phyloP scores from a whole-genome alignment of 108 stramenopile species.

The Cyclotella baltica region DNA sequence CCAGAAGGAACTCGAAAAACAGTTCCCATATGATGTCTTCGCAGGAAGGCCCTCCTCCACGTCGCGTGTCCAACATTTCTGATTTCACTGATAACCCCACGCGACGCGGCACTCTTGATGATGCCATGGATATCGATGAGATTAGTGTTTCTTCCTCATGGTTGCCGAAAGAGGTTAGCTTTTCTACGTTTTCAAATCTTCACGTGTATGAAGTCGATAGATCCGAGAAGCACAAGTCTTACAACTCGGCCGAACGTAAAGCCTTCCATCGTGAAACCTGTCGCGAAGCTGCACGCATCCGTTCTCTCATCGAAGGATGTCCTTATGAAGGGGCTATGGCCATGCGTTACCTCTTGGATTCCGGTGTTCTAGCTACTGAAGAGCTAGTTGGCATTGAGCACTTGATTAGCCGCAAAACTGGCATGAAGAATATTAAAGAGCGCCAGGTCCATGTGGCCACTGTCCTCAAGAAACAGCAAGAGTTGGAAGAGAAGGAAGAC shows the following conservation, averaged over 20 bases:
- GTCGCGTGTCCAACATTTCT: constrained; percentile 2
- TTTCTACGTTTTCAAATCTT: constrained; percentile 1
- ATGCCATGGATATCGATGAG: neutral
- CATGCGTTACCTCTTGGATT: constrained; percentile 3
- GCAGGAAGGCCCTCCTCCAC: neutral
- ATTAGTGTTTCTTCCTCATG: constrained; percentile 1
- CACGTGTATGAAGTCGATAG: constrained; percentile 3
- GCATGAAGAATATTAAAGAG: neutral
- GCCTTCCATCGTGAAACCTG: neutral
- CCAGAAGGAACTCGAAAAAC: neutral
- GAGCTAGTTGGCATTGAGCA: constrained; percentile 11
- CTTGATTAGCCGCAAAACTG: neutral
- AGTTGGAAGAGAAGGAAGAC: neutral
- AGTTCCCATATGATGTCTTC: neutral
- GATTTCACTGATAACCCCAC: neutral
- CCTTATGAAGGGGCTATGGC: neutral
- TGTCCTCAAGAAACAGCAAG: neutral
- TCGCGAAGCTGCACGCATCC: constrained; percentile 1
- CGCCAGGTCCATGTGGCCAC: neutral
- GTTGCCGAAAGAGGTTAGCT: neutral
- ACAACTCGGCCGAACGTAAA: constrained; percentile 1
- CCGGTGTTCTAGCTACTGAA: neutral
- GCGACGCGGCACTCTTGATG: neutral
- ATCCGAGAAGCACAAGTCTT: neutral
- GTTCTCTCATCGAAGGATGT: neutral